Conservation (phyloP, 805 yeast species). For the Kodamaea kaohsiungensis region DNA sequence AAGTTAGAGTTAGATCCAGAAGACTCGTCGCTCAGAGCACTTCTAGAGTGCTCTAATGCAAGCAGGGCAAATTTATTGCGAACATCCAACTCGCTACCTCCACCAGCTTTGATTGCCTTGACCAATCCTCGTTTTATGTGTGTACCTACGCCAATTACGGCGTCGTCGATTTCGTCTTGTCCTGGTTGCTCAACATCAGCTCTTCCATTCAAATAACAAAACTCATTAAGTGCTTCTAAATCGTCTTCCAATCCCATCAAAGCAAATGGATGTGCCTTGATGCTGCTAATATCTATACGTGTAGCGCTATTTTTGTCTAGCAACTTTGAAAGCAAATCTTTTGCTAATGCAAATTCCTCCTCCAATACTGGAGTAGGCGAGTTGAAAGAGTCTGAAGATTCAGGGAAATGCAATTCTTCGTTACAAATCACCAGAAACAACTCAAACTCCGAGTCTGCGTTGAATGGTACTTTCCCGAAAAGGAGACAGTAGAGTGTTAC, state of each 20-base stretch:
- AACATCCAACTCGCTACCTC: slow-evolving; percentile 24
- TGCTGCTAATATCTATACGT: slow-evolving; percentile 69
- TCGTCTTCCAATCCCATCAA: slow-evolving; percentile 42
- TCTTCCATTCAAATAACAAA: slow-evolving; percentile 33
- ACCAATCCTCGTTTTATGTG: slow-evolving; percentile 55
- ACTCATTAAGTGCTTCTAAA: slow-evolving; percentile 33
- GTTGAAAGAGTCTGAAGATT: slow-evolving; percentile 29
- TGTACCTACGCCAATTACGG: slow-evolving; percentile 80
- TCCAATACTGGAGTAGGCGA: slow-evolving; percentile 41
- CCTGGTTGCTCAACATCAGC: slow-evolving; percentile 3
- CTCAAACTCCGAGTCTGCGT: slow-evolving; percentile 83
- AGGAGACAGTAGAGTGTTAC: slow-evolving; percentile 85
- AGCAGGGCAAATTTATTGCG: slow-evolving; percentile 3
- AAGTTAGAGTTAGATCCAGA: neutral
- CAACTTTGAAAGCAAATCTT: slow-evolving; percentile 60
- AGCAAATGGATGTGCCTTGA: slow-evolving; percentile 74
- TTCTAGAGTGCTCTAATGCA: slow-evolving; percentile 24
- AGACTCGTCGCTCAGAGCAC: slow-evolving; percentile 35
- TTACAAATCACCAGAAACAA: slow-evolving; percentile 79
- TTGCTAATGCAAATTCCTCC: slow-evolving; percentile 48
- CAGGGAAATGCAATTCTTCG: slow-evolving; percentile 60
- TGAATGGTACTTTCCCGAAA: slow-evolving; percentile 88
- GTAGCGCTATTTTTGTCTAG: slow-evolving; percentile 68
- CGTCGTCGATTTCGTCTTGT: slow-evolving; percentile 44
- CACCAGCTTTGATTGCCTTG: slow-evolving; percentile 32